These are phyloP conservation scores for Xylariaceae sp. DNA, from an alignment of 2,329 filamentous ascomycete genomes.

Conservation along the genomic window DNA sequence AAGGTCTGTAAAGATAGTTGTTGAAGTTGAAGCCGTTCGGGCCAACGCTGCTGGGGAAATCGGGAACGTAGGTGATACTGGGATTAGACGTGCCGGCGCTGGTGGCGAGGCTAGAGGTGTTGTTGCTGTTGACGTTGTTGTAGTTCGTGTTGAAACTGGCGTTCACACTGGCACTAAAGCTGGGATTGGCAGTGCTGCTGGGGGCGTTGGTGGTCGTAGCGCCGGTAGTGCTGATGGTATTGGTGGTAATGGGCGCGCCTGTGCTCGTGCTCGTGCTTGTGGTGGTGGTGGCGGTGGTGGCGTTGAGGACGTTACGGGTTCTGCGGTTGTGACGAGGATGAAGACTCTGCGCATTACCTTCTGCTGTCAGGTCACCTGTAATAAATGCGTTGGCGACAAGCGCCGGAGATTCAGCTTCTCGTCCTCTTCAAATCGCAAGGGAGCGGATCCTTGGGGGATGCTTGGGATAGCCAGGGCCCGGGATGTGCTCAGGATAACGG, in stretches of 20 bases:
- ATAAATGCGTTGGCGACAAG: constrained; percentile 9
- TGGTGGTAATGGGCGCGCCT: neutral
- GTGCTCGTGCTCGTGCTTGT: neutral
- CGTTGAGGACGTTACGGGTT: neutral
- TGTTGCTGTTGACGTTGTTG: neutral
- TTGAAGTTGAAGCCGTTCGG: neutral
- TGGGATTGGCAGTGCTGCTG: neutral
- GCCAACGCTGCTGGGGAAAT: neutral
- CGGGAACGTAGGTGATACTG: neutral
- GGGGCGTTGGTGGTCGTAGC: neutral
- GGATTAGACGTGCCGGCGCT: neutral
- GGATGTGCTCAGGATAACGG: neutral
- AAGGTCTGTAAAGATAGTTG: neutral
- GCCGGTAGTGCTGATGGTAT: neutral
- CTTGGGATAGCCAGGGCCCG: neutral
- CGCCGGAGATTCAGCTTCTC: constrained; percentile 13
- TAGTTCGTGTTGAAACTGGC: neutral
- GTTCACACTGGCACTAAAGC: neutral
- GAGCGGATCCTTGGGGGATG: neutral
- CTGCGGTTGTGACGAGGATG: too few relatives aligned
- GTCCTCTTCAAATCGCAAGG: constrained; percentile 3
- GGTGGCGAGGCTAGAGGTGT: neutral
- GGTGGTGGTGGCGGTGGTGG: neutral
- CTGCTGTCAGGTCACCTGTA: constrained; percentile 11
- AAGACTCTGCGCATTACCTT: neutral